These are phyloP conservation scores for Saccharomyces hybrid DNA, from an alignment of 1,139 yeast species.

Conservation along the genomic window DNA sequence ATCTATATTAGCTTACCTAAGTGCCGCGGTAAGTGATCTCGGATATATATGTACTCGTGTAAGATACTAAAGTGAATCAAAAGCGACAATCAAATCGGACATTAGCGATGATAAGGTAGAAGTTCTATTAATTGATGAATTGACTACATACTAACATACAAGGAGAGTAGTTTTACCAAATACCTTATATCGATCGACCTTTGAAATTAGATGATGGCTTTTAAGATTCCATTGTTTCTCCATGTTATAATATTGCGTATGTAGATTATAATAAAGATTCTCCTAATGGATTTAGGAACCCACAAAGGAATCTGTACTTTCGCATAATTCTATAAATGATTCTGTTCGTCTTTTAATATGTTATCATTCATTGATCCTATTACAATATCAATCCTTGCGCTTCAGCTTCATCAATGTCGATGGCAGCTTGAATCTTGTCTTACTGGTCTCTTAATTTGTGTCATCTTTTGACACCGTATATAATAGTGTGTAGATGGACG, in stretches of 20 bases:
- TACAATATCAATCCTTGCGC: no score
- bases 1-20: background rate
- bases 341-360: background rate
- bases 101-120: background rate
- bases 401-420: no score
- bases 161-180: background rate
- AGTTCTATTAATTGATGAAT: background rate
- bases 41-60: background rate
- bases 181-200: background rate
- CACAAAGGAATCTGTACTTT: no score
- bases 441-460: no score
- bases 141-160: background rate
- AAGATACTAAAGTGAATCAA: background rate
- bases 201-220: background rate
- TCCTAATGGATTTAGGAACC: no score
- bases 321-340: background rate
- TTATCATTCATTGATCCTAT: background rate
- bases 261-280: no score
- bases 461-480: no score
- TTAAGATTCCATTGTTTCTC: constrained; percentile 31
- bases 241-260: constrained; percentile 40
- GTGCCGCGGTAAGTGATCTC: background rate
- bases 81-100: background rate
- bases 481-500: no score
- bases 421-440: no score